These are phyloP conservation scores for Polyporus tsugae DNA, from an alignment of 1,284 basidiomycete species.

Conservation along the genomic window DNA sequence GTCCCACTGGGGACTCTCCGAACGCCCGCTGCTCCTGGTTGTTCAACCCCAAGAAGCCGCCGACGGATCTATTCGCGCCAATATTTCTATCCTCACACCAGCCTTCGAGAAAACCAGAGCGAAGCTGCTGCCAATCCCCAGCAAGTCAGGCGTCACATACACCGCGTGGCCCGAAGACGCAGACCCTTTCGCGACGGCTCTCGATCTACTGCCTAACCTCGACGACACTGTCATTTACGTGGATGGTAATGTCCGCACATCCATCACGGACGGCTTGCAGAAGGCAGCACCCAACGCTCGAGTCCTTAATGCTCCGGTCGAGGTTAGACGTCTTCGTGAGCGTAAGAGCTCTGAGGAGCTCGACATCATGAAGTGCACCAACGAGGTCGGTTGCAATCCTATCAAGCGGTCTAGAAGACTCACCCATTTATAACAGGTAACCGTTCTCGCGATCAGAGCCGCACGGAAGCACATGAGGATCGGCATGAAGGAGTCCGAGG, in stretches of 20 bases:
- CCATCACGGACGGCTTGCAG: slow-evolving; percentile 67
- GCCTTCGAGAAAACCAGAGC: slow-evolving; percentile 82
- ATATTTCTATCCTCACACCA: slow-evolving; percentile 75
- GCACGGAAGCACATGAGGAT: slow-evolving; percentile 69
- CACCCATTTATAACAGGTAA: slow-evolving; percentile 57
- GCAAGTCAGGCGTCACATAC: slow-evolving; percentile 53
- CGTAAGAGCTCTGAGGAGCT: slow-evolving; percentile 79
- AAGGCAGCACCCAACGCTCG: slow-evolving; percentile 50
- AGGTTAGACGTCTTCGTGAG: slow-evolving; percentile 72
- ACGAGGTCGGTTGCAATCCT: slow-evolving; percentile 62
- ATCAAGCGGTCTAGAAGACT: not conserved
- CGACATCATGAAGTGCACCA: slow-evolving; percentile 78
- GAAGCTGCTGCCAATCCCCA: slow-evolving; percentile 62
- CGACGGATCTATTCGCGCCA: slow-evolving; percentile 45
- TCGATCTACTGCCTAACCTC: slow-evolving; percentile 51
- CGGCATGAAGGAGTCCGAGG: slow-evolving; percentile 82
- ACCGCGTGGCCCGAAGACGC: slow-evolving; percentile 80
- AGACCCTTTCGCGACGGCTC: slow-evolving; percentile 68
- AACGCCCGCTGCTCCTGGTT: slow-evolving; percentile 80
- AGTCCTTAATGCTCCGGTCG: slow-evolving; percentile 58
- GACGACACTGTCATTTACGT: slow-evolving; percentile 59
- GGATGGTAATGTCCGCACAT: slow-evolving; percentile 65
- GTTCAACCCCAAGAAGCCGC: slow-evolving; percentile 53
- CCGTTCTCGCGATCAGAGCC: slow-evolving; percentile 75
- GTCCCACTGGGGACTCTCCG: slow-evolving; percentile 73